Evolutionary conservation across 805 yeast genomes (phyloP), one percentile per base, ranked within the genome.

Genomic region (Metschnikowia picachoensis): DNA sequence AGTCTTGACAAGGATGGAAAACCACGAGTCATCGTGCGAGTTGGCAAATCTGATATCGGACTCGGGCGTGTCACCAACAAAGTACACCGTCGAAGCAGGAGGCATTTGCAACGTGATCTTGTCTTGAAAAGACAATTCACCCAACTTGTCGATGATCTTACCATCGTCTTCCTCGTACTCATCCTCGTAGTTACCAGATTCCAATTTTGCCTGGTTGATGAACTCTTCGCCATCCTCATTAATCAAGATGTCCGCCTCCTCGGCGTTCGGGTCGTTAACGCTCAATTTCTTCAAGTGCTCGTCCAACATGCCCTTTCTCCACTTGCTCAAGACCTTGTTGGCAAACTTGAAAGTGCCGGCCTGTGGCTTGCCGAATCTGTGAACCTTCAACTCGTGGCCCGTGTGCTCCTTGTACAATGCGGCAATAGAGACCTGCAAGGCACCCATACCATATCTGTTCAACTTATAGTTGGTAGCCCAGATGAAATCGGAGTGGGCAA

Each of bases 391-490:
- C 56, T 86, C 91, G 53, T 75, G 77, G 48, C 95, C 95, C 2
- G 96, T 87, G 59, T 85, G 89, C 58, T 87, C 95, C 62, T 83
- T 78, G 67, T 82, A 89, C 48, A 89, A 72, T 0, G 95, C 94
- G 46, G 91, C 90, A 59, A 88, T 82, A 16, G 95, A 85, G 34
- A 87, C 90, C 65, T 88, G 96, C 53, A 89, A 73, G 3, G 97
- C 96, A 49, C 97, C 97, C 95, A 89, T 90, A 50, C 96, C 96
- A 61, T 89, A 87, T 62, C 97, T 76, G 14, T 89, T 80, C 51
- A 86, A 72, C 56, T 79, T 80, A 62, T 86, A 88, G 66, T 88
- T 86, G 3, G 96, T 87, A 11, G 96, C 92, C 96, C 96, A 89
- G 45, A 89, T 87, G 59, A 89, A 85, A 67, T 89, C 97, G 16